Conservation (phyloP, 192 early-diverging fungal species). For the Gryganskiella cystojenkinii region DNA sequence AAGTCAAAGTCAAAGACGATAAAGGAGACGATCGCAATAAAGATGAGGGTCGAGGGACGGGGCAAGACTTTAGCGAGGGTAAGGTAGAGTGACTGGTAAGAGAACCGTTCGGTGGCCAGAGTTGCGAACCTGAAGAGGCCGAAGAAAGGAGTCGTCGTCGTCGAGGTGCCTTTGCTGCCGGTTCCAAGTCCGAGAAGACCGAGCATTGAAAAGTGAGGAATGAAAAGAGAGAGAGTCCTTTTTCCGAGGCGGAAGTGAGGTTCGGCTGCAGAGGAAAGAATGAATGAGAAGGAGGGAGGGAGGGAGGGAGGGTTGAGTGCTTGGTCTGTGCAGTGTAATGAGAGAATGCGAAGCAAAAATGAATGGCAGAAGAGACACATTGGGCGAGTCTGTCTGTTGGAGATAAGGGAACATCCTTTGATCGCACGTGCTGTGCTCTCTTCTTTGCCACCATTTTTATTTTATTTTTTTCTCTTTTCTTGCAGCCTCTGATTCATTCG, state of each 20-base stretch:
- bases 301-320: too few species aligned
- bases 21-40: conserved; percentile 27
- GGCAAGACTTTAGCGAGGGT: conserved; percentile 24
- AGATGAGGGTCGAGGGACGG: conserved; percentile 23
- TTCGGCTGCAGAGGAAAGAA: neutral
- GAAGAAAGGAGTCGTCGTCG: conserved; percentile 23
- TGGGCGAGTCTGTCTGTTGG: neutral
- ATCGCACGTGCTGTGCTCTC: neutral
- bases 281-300: neutral
- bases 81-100: conserved; percentile 27
- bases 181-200: conserved; percentile 51
- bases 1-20: conserved; percentile 38
- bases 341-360: too few species aligned
- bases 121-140: conserved; percentile 34
- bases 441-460: neutral
- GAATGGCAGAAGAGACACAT: neutral
- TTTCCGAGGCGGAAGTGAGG: too few species aligned
- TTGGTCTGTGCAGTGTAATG: too few species aligned
- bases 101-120: conserved; percentile 22
- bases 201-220: too few species aligned
- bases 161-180: conserved; percentile 20
- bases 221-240: too few species aligned
- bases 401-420: neutral
- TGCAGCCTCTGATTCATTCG: neutral
- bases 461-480: neutral